Conservation (phyloP, 2,329 filamentous ascomycete species). For the Penicillium crustosum region DNA sequence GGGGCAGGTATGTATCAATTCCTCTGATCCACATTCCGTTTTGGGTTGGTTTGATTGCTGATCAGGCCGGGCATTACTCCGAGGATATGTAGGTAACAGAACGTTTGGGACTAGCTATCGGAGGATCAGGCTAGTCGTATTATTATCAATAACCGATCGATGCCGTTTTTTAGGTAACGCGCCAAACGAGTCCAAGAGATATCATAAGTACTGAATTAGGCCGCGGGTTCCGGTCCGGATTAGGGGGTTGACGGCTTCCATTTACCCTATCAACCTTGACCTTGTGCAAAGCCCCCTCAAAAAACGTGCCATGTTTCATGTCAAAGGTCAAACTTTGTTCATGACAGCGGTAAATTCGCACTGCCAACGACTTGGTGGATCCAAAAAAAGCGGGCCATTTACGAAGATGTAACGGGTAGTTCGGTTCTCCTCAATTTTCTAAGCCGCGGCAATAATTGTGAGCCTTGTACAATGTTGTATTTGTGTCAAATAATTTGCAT, state of each 20-base stretch:
- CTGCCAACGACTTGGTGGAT: constrained; percentile 1
- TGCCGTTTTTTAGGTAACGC: neutral
- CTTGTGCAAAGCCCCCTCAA: neutral
- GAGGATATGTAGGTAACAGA: neutral
- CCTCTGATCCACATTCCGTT: neutral
- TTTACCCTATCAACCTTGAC: neutral
- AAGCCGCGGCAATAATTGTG: neutral
- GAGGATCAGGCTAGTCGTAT: neutral
- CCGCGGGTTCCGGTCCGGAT: neutral
- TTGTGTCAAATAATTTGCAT: neutral
- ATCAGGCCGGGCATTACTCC: constrained; percentile 3
- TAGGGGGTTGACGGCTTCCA: neutral
- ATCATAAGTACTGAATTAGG: neutral
- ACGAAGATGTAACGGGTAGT: neutral
- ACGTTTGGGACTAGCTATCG: neutral
- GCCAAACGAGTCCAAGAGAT: neutral
- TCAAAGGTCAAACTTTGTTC: neutral
- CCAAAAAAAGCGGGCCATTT: constrained; percentile 2
- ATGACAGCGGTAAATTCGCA: constrained; percentile 2
- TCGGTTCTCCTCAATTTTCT: neutral
- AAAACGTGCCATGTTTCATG: neutral
- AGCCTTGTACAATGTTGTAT: neutral
- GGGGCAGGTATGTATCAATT: neutral
- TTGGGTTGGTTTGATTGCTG: constrained; percentile 3
- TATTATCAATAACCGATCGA: neutral